Conservation (phyloP, 306 rosid genomes). For the Cyclanthera cordifolia region DNA sequence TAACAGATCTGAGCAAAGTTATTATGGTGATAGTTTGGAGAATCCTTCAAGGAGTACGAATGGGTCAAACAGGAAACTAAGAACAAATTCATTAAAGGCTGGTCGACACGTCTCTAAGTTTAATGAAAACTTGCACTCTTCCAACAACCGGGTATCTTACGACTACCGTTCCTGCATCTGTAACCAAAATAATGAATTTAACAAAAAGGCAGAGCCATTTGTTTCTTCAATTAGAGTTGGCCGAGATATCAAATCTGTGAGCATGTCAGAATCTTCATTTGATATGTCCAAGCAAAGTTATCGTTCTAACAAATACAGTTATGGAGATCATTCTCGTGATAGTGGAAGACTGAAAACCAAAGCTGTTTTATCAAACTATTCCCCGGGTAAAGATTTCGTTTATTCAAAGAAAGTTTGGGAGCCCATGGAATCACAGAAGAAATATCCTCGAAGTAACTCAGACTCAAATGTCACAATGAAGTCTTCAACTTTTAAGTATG, state of each 20-base stretch:
- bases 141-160: slow-evolving; percentile 40
- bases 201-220: slow-evolving; percentile 52
- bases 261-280: slow-evolving; percentile 44
- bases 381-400: slow-evolving; percentile 46
- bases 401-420: slow-evolving; percentile 89
- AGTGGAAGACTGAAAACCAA: slow-evolving; percentile 62
- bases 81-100: slow-evolving; percentile 46
- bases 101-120: slow-evolving; percentile 60
- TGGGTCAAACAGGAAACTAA: slow-evolving; percentile 41
- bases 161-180: slow-evolving; percentile 74
- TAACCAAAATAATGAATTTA: slow-evolving; percentile 46
- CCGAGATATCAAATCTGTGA: slow-evolving; percentile 46
- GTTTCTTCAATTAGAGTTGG: slow-evolving; percentile 35
- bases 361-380: slow-evolving; percentile 20
- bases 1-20: slow-evolving; percentile 48
- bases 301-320: slow-evolving; percentile 45
- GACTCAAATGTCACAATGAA: slow-evolving; percentile 52
- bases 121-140: slow-evolving; percentile 48
- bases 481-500: slow-evolving; percentile 16
- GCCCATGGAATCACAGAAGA: slow-evolving; percentile 66
- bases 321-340: slow-evolving; percentile 51
- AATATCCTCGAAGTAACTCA: slow-evolving; percentile 55
- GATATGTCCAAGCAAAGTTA: slow-evolving; percentile 58
- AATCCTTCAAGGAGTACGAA: slow-evolving; percentile 37
- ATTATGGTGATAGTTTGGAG: slow-evolving; percentile 47